A percentile compares a stretch with the other conserved stretches of the same genome.
phyloP scores from a whole-genome alignment of 1,284 basidiomycete genomes.

The Malassezia caprae region DNA sequence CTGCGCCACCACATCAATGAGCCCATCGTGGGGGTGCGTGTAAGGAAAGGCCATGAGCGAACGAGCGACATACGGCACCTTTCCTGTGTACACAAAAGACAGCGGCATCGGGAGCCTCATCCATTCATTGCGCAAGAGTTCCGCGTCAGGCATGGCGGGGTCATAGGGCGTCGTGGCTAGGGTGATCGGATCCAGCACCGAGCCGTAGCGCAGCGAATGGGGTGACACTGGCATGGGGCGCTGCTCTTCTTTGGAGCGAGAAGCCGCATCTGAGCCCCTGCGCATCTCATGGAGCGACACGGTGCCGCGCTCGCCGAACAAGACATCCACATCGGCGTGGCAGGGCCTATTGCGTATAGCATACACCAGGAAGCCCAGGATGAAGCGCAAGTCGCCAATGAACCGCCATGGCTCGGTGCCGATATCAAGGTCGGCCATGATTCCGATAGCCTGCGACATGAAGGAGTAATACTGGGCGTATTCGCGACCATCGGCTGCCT shows the following conservation, averaged over 20 bases:
- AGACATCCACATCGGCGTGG: constrained; percentile 35
- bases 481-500: constrained; percentile 12
- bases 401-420: constrained; percentile 78
- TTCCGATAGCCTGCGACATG: constrained; percentile 73
- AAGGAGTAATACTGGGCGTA: constrained; percentile 61
- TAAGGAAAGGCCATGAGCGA: constrained; percentile 45
- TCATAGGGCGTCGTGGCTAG: background rate
- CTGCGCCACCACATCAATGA: constrained; percentile 36
- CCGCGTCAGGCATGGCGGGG: background rate
- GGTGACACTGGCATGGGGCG: background rate
- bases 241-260: background rate
- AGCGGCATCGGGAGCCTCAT: constrained; percentile 23
- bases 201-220: constrained; percentile 2
- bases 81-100: constrained; percentile 40
- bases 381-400: constrained; percentile 84
- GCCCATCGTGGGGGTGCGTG: constrained; percentile 32
- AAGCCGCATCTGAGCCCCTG: background rate
- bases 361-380: constrained; percentile 64
- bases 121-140: constrained; percentile 19
- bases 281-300: background rate
- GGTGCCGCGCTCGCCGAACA: constrained; percentile 25
- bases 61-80: constrained; percentile 40
- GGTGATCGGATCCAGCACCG: background rate
- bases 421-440: constrained; percentile 71
- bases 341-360: constrained; percentile 33